These are phyloP conservation scores for Wickerhamiella sorbophila DNA, from an alignment of 805 yeast species.

Conservation along the genomic window DNA sequence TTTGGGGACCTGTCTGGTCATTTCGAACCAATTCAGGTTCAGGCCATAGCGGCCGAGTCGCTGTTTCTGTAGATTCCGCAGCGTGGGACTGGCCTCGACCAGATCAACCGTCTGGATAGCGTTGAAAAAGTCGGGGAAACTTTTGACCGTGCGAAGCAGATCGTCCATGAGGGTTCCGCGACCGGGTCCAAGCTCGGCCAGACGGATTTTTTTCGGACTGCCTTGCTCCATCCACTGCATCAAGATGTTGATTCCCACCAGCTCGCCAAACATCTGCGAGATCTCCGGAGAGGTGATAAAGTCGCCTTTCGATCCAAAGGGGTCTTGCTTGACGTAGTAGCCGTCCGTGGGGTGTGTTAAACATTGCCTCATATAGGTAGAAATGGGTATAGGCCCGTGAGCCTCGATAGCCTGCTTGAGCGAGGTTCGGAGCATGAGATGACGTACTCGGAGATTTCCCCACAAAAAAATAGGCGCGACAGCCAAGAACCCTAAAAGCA, in stretches of 20 bases:
- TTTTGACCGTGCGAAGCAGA: slow-evolving; percentile 27
- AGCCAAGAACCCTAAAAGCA: too few species aligned
- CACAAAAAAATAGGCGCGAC: not conserved
- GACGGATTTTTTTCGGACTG: slow-evolving; percentile 34
- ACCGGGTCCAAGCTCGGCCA: slow-evolving; percentile 79
- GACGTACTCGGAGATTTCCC: not conserved
- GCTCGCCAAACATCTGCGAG: slow-evolving; percentile 75
- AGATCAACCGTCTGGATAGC: slow-evolving; percentile 31
- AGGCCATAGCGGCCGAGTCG: slow-evolving; percentile 42
- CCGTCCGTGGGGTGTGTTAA: slow-evolving; percentile 65
- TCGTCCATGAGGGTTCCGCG: slow-evolving; percentile 67
- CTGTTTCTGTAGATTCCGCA: slow-evolving; percentile 41
- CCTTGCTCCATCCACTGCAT: slow-evolving; percentile 44
- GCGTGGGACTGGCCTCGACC: slow-evolving; percentile 58
- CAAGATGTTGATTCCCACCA: slow-evolving; percentile 55
- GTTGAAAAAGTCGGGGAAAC: slow-evolving; percentile 25
- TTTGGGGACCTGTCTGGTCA: slow-evolving; percentile 22
- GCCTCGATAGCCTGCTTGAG: slow-evolving; percentile 26
- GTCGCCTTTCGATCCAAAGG: slow-evolving; percentile 56
- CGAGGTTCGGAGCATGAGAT: not conserved
- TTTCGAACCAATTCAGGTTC: slow-evolving; percentile 28
- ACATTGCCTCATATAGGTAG: slow-evolving; percentile 70
- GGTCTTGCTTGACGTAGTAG: slow-evolving; percentile 65
- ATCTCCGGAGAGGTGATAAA: slow-evolving; percentile 80
- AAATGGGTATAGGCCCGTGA: slow-evolving; percentile 63